These are phyloP conservation scores for Phanerodontia chrysosporium DNA, from an alignment of 768 basidiomycete genomes.

Conservation along the genomic window DNA sequence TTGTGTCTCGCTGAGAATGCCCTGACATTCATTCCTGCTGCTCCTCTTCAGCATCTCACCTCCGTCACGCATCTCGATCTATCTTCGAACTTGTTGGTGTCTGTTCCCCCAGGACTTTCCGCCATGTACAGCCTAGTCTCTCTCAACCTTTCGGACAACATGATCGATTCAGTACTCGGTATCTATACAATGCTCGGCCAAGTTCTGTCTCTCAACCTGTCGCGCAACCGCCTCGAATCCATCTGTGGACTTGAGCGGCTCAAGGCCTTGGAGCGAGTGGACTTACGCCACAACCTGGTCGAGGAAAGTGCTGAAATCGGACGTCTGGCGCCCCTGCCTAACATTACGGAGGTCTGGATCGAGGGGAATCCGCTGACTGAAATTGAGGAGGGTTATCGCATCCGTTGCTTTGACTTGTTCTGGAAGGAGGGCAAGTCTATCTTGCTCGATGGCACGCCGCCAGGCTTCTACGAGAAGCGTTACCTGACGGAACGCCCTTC, in stretches of 20 bases:
- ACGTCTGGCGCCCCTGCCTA: constrained; percentile 73
- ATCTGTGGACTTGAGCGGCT: constrained; percentile 94
- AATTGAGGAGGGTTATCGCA: constrained; percentile 63
- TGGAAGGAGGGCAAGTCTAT: constrained; percentile 78
- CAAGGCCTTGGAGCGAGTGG: constrained; percentile 75
- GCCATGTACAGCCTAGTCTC: constrained; percentile 75
- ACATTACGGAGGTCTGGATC: constrained; percentile 77
- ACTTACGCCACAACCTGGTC: constrained; percentile 75
- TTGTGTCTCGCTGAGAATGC: constrained; percentile 78
- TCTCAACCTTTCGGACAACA: constrained; percentile 95
- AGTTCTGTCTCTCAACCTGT: constrained; percentile 73
- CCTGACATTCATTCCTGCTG: constrained; percentile 74
- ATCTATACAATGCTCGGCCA: constrained; percentile 81
- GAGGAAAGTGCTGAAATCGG: constrained; percentile 85
- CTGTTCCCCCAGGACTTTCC: constrained; percentile 76
- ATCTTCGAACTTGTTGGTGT: constrained; percentile 86
- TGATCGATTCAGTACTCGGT: constrained; percentile 92
- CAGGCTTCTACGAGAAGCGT: constrained; percentile 69
- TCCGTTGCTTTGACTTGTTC: constrained; percentile 81
- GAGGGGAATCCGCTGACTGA: constrained; percentile 81
- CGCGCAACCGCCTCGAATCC: constrained; percentile 88
- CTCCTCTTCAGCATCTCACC: constrained; percentile 60
- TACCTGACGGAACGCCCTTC: constrained; percentile 46
- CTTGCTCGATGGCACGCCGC: constrained; percentile 66
- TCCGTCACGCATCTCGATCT: constrained; percentile 82